Evolutionary conservation across 225 moss, liverwort and hornwort genomes (phyloP).

Genomic region (Bryum argenteum): DNA sequence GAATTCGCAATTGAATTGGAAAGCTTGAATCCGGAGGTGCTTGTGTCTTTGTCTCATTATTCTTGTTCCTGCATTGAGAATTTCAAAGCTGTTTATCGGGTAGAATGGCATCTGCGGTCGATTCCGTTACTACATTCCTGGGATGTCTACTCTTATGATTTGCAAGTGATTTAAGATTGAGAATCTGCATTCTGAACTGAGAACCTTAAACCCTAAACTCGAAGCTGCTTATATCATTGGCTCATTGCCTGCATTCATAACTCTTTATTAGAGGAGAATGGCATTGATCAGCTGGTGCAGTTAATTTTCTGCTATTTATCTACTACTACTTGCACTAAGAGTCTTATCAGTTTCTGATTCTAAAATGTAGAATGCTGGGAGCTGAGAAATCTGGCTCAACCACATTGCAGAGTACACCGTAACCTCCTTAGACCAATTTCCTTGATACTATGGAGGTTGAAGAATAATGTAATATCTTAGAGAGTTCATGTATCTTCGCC

Average conservation of each 20-base stretch:
- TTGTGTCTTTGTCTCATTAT: neutral
- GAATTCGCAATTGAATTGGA: too few relatives aligned
- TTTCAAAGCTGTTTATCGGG: neutral
- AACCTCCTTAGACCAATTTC: too few relatives aligned
- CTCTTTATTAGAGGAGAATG: too few relatives aligned
- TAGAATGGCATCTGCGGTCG: neutral
- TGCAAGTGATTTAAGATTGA: neutral
- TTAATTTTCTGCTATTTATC: neutral
- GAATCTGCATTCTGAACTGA: neutral
- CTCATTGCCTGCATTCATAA: neutral
- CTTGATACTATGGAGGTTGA: too few relatives aligned
- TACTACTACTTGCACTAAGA: too few relatives aligned
- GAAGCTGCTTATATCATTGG: neutral
- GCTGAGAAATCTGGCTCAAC: too few relatives aligned
- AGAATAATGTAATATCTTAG: too few relatives aligned
- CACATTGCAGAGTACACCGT: too few relatives aligned
- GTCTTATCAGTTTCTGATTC: too few relatives aligned
- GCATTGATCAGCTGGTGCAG: neutral
- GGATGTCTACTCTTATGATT: neutral
- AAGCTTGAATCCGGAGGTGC: too few relatives aligned
- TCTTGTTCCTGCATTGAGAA: slow-evolving; percentile 7
- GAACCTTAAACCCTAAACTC: neutral
- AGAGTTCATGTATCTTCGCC: too few relatives aligned
- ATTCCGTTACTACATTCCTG: neutral
- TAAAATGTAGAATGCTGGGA: too few relatives aligned